Base-by-base conservation (phyloP, 345 rosid genomes). In the Raphanus sativus region DNA sequence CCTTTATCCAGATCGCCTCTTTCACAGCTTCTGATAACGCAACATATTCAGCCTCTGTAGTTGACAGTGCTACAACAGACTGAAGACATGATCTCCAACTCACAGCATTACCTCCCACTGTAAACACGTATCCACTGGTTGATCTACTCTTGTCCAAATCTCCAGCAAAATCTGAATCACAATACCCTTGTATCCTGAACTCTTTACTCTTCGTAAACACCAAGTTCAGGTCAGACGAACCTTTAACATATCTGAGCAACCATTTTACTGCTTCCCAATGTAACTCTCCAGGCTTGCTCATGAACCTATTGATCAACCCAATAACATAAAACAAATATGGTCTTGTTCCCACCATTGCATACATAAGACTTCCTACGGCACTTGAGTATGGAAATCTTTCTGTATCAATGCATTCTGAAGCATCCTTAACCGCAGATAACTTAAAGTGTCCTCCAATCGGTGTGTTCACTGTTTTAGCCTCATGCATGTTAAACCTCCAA, bases 231-330 rank as follows among this genome's bases (percentile, higher is more conserved):
- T 16, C 28, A 0, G 8, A 17, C 0, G 68, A 17, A 33, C 67
- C 48, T 1, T 63, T 84, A 93, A 96, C 90, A 8, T 63, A 63
- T 8, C 48, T 16, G 1, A 64, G 21, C 2, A 54, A 16, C 52
- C 30, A 64, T 0, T 64, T 64, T 0, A 36, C 8, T 3, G 50
- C 68, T 9, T 16, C 5, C 52, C 52, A 64, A 36, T 36, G 50
- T 0, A 64, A 0, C 4, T 2, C 4, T 1, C 15, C 50, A 9
- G 15, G 68, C 0, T 17, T 36, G 4, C 68, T 64, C 68, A 64
- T 64, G 3, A 34, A 34, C 38, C 38, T 34, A 34, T 9, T 34
- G 38, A 63, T 7, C 6, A 63, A 16, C 2, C 67, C n/a, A 33
- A 63, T 16, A 8, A 2, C 26, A 33, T 63, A 63, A 2, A 28